Evolutionary conservation across 192 early-diverging fungal species (phyloP), one percentile per base, ranked within the genome.

Genomic region (Coemansia sp.): DNA sequence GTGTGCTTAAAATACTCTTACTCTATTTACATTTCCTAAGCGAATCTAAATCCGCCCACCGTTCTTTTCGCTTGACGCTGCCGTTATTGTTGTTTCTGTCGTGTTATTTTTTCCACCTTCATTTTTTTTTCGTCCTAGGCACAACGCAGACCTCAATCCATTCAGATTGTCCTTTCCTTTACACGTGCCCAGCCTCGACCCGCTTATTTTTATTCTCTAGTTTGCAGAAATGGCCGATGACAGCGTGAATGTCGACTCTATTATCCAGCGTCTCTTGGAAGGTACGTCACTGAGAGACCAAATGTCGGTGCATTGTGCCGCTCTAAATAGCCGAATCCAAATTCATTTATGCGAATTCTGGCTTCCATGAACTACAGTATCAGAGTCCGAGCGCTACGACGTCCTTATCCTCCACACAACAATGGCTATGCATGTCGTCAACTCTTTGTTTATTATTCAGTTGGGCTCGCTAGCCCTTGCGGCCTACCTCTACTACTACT

Each of bases 241-340:
- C 65, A 64, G 62, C 56, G 69, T 80, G 65, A 80, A 74, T 66
- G 72, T 80, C 66, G 72, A 80, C 69, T 74, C 77, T 71, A 80
- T 80, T 68, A 80, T 80, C 44, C 77, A 80, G 77, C 77, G 77
- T 59, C 77, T 80, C 32, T 43, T 80, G 59, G 77, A 80, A 80
- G 77, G 77, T 80, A 80, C 40, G 72, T 74, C 52, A 55, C 52
- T 30, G 29, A 55, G 29, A 5, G 29, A 8, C 52, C 7, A 55
- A 55, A 29, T 55, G 52, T 32, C 52, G 52, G 52, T 15, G 52
- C 52, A 55, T 55, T 32, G 52, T 22, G n/a, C 20, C 20, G 47
- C 47, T 50, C 20, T 20, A 16, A 6, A 30, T 24, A 32, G 52
- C 13, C 52, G 12, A 55, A 55, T 55, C 52, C 52, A 55, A 55